Conservation (phyloP, 495 filamentous ascomycete genomes). For the Trypethelium eluteriae region DNA sequence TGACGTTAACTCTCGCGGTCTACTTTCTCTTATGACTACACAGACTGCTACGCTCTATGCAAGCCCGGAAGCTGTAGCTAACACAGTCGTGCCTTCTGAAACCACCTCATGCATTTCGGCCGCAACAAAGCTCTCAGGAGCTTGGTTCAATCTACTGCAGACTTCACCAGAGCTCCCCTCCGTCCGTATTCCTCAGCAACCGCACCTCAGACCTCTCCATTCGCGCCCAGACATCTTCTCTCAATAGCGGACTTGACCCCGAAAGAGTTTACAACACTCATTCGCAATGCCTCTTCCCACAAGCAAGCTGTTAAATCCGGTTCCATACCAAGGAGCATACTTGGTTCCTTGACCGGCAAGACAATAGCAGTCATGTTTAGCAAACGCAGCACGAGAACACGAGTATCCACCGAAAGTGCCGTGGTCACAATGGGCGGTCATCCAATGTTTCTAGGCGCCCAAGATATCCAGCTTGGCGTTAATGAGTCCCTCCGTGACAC, state of each 20-base stretch:
- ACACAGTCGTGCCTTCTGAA: no score
- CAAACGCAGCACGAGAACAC: constrained; percentile 87
- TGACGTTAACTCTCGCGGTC: no score
- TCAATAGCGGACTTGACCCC: constrained; percentile 80
- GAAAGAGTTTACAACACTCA: constrained; percentile 68
- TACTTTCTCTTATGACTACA: no score
- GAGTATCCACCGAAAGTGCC: constrained; percentile 85
- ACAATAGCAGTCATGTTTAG: constrained; percentile 93
- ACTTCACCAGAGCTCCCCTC: constrained; percentile 10
- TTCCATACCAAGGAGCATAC: constrained; percentile 45
- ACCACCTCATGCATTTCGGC: background rate
- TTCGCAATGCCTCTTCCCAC: constrained; percentile 68
- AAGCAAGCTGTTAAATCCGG: constrained; percentile 73
- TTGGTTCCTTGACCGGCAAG: constrained; percentile 54
- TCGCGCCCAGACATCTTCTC: constrained; percentile 59
- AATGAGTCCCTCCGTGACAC: constrained; percentile 92
- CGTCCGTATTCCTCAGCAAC: constrained; percentile 11
- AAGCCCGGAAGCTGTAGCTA: no score
- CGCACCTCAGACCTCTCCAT: constrained; percentile 28
- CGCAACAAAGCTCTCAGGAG: constrained; percentile 1
- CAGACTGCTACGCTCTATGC: no score
- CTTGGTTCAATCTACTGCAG: background rate
- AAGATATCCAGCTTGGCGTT: constrained; percentile 92
- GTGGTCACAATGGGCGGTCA: constrained; percentile 77
- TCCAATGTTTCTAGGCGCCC: constrained; percentile 89